Base-by-base conservation (phyloP, 2,329 filamentous ascomycete genomes). In the Fusarium guadeloupense region DNA sequence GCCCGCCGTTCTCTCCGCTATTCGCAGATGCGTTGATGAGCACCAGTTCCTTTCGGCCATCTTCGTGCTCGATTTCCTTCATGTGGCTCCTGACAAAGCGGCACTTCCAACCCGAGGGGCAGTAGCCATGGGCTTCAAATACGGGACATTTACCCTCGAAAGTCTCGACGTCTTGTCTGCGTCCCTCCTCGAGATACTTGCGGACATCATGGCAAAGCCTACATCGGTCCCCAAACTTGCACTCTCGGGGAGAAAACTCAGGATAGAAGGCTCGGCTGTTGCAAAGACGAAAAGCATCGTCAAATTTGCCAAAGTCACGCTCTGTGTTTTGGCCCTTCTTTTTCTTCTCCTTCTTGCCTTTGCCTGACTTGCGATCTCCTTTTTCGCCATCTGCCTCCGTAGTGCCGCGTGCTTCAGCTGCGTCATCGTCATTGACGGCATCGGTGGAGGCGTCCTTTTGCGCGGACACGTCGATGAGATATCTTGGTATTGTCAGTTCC, bases 101-200 rank as follows among this genome's bases (percentile, higher is more conserved):
- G 74, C 95, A 99, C 74, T 94, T 96, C 93, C 94, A 99, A 6
- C 95, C 95, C 13, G 89, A 86, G 42, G 85, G 83, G 69, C 95
- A 99, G 59, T 82, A 86, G 12, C 93, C 93, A 62, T 89, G 85
- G 14, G 81, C 80, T 64, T 91, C 88, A 75, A 87, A 97, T 9
- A 96, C 84, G 1, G 93, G 94, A 71, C 95, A 99, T 59, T 89
- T 81, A 7, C 91, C 90, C 35, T 82, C 83, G 69, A 96, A 89
- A 0, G 90, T 92, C 6, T 84, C 83, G 33, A 97, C 81, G 71
- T 98, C 92, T 57, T 86, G 86, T 38, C 92, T 87, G 64, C 94
- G 93, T 59, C 93, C 90, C 52, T 95, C 87, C 26, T 84, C 85
- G 42, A 99, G 79, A 72, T 99, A 99, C 72, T 87, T 89, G 61